Conservation (phyloP, 2,329 filamentous ascomycete species). For the Cryphonectria naterciae region DNA sequence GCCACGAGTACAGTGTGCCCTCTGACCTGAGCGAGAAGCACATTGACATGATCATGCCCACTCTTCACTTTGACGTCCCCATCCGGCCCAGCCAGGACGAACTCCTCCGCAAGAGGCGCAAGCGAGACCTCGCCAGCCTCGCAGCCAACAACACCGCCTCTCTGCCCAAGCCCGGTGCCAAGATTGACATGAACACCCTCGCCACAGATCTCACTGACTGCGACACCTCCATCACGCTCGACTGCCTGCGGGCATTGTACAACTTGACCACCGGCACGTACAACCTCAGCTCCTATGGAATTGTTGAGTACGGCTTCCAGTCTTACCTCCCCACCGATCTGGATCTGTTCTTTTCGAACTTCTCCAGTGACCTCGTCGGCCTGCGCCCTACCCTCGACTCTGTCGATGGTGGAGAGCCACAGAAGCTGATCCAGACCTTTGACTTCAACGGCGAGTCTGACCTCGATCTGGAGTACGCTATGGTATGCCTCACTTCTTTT, state of each 20-base stretch:
- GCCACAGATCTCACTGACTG: conserved; percentile 24
- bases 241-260: conserved; percentile 28
- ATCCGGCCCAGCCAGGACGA: conserved; percentile 14
- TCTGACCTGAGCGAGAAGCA: conserved; percentile 24
- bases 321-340: conserved; percentile 25
- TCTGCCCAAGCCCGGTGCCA: conserved; percentile 24
- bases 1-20: conserved; percentile 26
- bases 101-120: conserved; percentile 21
- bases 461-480: conserved; percentile 26
- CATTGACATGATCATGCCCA: conserved; percentile 27
- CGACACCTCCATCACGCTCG: conserved; percentile 23
- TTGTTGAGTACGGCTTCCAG: conserved; percentile 29
- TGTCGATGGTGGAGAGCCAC: conserved; percentile 26
- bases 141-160: conserved; percentile 24
- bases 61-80: conserved; percentile 25
- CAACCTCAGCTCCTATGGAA: conserved; percentile 26
- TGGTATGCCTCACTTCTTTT: not conserved
- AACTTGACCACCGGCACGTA: conserved; percentile 21
- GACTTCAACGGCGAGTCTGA: conserved; percentile 27
- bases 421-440: conserved; percentile 21
- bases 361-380: conserved; percentile 20
- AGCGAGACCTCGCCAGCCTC: conserved; percentile 21
- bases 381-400: conserved; percentile 20
- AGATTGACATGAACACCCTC: conserved; percentile 21
- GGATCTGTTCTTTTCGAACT: conserved; percentile 27